These are phyloP conservation scores for Carex cristatella DNA, from an alignment of 176 grass and related monocot species.

Conservation along the genomic window DNA sequence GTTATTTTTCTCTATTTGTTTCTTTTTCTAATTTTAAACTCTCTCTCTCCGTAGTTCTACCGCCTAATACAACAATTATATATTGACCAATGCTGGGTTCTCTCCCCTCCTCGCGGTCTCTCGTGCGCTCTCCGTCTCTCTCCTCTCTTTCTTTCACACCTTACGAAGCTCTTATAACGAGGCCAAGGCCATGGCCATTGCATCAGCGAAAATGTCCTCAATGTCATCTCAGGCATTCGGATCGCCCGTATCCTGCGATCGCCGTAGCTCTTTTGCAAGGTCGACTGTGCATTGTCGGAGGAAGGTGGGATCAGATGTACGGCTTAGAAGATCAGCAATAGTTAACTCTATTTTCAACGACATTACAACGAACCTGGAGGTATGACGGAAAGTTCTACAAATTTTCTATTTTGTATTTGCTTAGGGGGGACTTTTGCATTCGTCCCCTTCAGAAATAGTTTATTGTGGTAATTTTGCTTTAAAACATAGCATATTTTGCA, in stretches of 20 bases:
- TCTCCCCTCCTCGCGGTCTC: background rate
- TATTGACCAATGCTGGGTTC: background rate
- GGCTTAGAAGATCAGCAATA: background rate
- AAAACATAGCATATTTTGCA: background rate
- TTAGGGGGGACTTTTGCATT: background rate
- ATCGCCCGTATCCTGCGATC: background rate
- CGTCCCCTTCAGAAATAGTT: background rate
- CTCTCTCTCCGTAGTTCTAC: background rate
- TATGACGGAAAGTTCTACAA: background rate
- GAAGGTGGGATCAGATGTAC: background rate
- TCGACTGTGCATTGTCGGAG: background rate
- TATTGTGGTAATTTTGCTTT: background rate
- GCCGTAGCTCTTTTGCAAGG: background rate
- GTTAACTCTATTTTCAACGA: constrained; percentile 13
- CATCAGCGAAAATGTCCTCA: background rate
- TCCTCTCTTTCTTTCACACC: background rate
- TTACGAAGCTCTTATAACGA: background rate
- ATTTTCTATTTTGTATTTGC: background rate
- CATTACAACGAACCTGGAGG: background rate
- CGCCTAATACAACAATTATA: background rate
- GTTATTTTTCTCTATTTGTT: background rate
- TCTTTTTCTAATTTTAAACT: constrained; percentile 17
- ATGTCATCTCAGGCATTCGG: background rate
- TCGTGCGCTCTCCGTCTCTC: background rate
- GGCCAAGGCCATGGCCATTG: constrained; percentile 14